Base-by-base conservation (phyloP, 2,329 filamentous ascomycete genomes). In the Neofusicoccum cordaticola region DNA sequence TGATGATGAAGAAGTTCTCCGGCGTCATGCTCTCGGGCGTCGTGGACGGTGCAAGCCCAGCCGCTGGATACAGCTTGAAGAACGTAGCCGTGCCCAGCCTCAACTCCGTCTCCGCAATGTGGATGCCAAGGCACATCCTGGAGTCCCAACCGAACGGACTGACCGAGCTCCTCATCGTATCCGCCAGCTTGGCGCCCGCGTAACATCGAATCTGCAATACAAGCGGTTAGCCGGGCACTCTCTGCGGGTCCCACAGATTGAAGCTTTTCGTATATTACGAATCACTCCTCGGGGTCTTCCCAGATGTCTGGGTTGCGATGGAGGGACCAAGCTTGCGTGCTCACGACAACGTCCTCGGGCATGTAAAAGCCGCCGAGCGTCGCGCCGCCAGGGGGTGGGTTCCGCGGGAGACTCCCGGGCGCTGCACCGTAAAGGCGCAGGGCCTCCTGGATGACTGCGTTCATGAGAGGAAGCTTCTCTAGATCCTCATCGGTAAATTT, bases 121-220 rank as follows among this genome's bases (percentile, higher is more conserved):
- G 88, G 3, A 86, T 85, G 0, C 89, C 89, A 6, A 92, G 79
- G 68, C 89, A 91, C 75, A 89, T 88, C 27, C 88, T 80, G 0
- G 88, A 86, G 0, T 89, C 89, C 19, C 85, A 88, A 1, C 88
- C 86, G 72, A 91, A 91, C 0, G 88, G 87, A 80, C 87, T 86
- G 67, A 88, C 90, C n/a, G 85, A 84, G 2, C 83, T 80, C 60
- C 84, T 82, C 0, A 74, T 73, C 1, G 69, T 70, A 0, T 71
- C 66, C 0, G 72, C 69, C 2, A 66, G 64, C 6, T 71, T 71
- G 2, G 13, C 13, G 15, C 11, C 22, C 74, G 74, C 8, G 67
- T 65, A 2, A 73, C 73, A 41, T 75, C 68, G 67, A 76, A 77
- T 5, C 75, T 78, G 57, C 4, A 12, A 15, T 4, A 7, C 22